Conservation (phyloP, 1,284 basidiomycete genomes). For the Mycena citricolor region DNA sequence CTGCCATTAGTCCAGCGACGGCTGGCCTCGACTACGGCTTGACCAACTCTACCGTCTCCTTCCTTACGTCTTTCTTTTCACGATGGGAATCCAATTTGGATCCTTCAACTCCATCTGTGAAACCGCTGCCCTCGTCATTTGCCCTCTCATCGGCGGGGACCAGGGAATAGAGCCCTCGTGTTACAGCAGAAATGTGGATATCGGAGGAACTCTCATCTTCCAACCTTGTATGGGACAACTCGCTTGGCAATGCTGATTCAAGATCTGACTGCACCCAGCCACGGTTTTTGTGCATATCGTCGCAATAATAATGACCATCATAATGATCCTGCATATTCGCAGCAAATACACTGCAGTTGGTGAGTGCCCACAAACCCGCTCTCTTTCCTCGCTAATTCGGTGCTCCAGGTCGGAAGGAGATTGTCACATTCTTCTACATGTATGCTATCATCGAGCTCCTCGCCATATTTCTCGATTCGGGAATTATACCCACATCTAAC, state of each 20-base stretch:
- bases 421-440: constrained; percentile 97
- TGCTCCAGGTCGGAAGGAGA: constrained; percentile 83
- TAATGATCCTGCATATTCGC: constrained; percentile 98
- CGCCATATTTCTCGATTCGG: constrained; percentile 96
- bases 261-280: constrained; percentile 63
- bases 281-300: constrained; percentile 98
- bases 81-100: constrained; percentile 72
- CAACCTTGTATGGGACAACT: constrained; percentile 89
- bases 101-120: constrained; percentile 90
- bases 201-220: constrained; percentile 91
- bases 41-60: no score
- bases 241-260: no score
- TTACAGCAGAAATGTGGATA: constrained; percentile 95
- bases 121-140: constrained; percentile 90
- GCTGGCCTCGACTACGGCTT: no score
- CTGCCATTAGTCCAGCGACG: no score
- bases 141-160: constrained; percentile 81
- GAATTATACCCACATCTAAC: constrained; percentile 91
- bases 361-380: constrained; percentile 35
- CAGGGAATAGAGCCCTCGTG: constrained; percentile 93
- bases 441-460: constrained; percentile 91
- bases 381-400: constrained; percentile 27
- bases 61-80: no score
- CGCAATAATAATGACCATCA: constrained; percentile 94
- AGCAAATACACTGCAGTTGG: constrained; percentile 98